Base-by-base conservation (phyloP, 495 filamentous ascomycete species). In the Talaromyces wortmannii region DNA sequence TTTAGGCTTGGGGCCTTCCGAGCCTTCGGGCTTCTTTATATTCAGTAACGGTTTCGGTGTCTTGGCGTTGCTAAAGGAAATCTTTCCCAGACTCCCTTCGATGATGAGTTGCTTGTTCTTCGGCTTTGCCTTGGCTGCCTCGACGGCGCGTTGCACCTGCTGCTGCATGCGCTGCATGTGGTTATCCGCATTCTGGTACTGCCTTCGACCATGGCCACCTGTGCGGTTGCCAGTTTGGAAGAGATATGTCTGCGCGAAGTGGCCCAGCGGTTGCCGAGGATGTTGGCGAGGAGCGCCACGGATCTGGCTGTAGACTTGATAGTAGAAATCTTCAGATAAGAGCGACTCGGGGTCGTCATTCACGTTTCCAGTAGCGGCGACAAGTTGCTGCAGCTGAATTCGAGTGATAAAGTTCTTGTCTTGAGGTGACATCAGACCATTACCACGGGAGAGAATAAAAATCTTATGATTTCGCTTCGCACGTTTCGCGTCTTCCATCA, bases 351-450 rank as follows among this genome's bases (percentile, higher is more conserved):
- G 83, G 43, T 90, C 86, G 57, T 94, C 90, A 53, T 83, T 88
- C 7, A 90, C 79, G 63, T 90, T 91, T 10, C 92, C 92, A 45
- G 91, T 92, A 32, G 91, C 90, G 5, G 91, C 84, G 45, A 99
- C 89, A 29, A 99, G 81, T 62, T 97, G 95, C 67, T 97, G 95
- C 42, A 99, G 78, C 64, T 99, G 94, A 51, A 99, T 97, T 12
- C 95, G 84, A 8, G 95, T 97, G 55, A 99, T 94, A 66, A 97
- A 99, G 63, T 97, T 99, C 78, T 99, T 99, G 70, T 99, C 94
- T 64, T 96, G 91, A 3, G 95, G 95, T 16, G 95, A 97, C 94
- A 99, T 99, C 53, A 99, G 67, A 29, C 94, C 95, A 64, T 99
- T 97, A 62, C 95, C 92, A 61, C 86, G 89, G 7, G 95, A 95